phyloP scores from a whole-genome alignment of 2,329 filamentous ascomycete genomes.

The Alternaria metachromatica region DNA sequence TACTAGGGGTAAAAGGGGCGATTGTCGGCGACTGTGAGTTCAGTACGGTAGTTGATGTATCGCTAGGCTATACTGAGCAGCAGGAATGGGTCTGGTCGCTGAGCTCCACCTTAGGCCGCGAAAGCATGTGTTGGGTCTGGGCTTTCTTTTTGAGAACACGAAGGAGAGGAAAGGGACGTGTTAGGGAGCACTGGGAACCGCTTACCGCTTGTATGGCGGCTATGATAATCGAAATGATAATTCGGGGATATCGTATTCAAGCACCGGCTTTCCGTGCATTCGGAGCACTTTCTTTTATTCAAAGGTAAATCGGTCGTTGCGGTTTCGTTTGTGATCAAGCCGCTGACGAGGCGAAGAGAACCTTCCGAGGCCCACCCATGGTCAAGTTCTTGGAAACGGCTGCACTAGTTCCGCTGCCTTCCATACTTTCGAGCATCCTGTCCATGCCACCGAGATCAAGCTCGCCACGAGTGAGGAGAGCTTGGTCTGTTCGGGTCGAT shows the following conservation, averaged over 20 bases:
- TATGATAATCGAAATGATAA: not conserved
- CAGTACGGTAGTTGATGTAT: conserved; percentile 48
- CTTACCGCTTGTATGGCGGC: not conserved
- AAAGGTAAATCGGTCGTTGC: not conserved
- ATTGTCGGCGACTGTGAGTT: conserved; percentile 35
- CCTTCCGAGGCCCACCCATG: conserved; percentile 42
- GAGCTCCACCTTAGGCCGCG: conserved; percentile 61
- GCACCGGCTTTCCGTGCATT: not conserved
- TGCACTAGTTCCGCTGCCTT: conserved; percentile 31
- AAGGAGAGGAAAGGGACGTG: not conserved
- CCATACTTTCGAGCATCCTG: conserved; percentile 51
- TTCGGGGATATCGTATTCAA: conserved; percentile 5
- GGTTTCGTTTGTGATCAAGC: conserved; percentile 15
- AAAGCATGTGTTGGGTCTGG: conserved; percentile 11
- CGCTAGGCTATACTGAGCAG: conserved; percentile 62
- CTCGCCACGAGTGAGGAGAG: conserved; percentile 53
- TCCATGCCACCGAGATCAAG: conserved; percentile 58
- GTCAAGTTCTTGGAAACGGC: conserved; percentile 30
- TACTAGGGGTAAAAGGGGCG: conserved; percentile 6
- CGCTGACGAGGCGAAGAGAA: conserved; percentile 45
- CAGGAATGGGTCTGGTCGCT: conserved; percentile 59
- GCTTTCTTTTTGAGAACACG: not conserved
- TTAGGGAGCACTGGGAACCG: not conserved
- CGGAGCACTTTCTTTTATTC: not conserved
- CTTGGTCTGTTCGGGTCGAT: conserved; percentile 47